Base-by-base conservation (phyloP, 106 monocot genomes). In the Ottelia alismoides region DNA sequence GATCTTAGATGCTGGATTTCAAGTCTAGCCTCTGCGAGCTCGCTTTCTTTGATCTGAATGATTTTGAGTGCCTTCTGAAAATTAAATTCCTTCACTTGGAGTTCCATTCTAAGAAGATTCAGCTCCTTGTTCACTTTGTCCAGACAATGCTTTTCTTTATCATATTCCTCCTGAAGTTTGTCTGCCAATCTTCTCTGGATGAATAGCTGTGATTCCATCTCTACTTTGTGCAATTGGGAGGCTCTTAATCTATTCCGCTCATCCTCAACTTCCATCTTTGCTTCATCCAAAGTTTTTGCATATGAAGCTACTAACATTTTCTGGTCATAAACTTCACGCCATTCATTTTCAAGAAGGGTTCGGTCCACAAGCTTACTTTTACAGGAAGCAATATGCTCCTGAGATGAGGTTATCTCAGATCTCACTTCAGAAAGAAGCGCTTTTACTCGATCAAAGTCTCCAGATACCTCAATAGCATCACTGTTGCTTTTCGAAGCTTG, bases 31-130 rank as follows among this genome's bases (percentile, higher is more conserved):
- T 75, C 84, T 12, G 45, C 49, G 29, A 84, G 50, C 19, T 84
- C 78, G 31, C 72, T 69, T 45, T 84, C 83, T 54, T 69, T 78
- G 11, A 30, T 28, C 19, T 57, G 71, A 30, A 84, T 64, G 61
- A 68, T 70, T 28, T 66, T 65, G 55, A 50, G 55, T 2, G 65
- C 55, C 49, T 55, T 48, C 24, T 30, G 28, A 52, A 57, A 70
- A 4, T 70, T 70, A 31, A 62, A 16, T 26, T 65, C 53, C 31
- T 70, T 82, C 62, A 70, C 43, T 21, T 58, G 65, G 11, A 82
- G 70, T 25, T 77, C 70, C 25, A 50, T 62, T 47, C 57, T 51
- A 25, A 82, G 82, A 20, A 48, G 63, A 14, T 29, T 45, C 55
- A 70, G 65, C 32, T 82, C 70, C 52, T 57, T 53, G 9, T 51